Base-by-base conservation (phyloP, 805 yeast species). In the Debaryomyces prosopidis region DNA sequence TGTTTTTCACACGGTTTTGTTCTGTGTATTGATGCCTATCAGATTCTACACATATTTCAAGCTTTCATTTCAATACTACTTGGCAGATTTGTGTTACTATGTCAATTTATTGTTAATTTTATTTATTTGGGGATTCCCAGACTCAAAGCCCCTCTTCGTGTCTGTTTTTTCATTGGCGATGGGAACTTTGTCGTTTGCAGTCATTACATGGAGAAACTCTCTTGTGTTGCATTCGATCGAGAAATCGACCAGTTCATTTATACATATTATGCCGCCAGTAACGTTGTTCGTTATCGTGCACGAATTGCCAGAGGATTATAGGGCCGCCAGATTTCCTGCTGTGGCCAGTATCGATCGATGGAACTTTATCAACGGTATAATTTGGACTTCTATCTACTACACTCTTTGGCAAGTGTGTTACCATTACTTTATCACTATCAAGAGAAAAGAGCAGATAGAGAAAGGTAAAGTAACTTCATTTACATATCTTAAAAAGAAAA, bases 171-270 rank as follows among this genome's bases (percentile, higher is more conserved):
- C 96, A 8, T 81, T 92, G 48, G 78, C 94, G 1, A 83, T 86
- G 69, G 99, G 98, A 1, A 89, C 97, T 0, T 68, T 92, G 45
- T 80, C 96, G 5, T 91, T 89, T 78, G 97, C 97, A 0, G 96
- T 92, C 17, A 83, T 92, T 36, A 88, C 97, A 0, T 92, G 98
- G 99, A 76, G 96, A 54, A 92, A 92, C 63, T 90, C 97, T 5
- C 73, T 92, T 44, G 98, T 92, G 7, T 73, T 92, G 39, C 99
- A 92, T 60, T 84, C 92, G 10, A 79, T 92, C 48, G 99, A 92
- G 53, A 92, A 92, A 64, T 89, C 91, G 12, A 94, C 98, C 1
- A 83, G 92, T 16, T 84, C 96, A 2, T 87, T 89, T 57, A 92
- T 92, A 51, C 99, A 92, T 60, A 75, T 94, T 11, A 77, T 89